A percentile compares a stretch with the other conserved stretches of the same genome.
These are phyloP conservation scores for Termitomyces sp. DNA, from an alignment of 768 basidiomycete genomes.

Conservation along the genomic window DNA sequence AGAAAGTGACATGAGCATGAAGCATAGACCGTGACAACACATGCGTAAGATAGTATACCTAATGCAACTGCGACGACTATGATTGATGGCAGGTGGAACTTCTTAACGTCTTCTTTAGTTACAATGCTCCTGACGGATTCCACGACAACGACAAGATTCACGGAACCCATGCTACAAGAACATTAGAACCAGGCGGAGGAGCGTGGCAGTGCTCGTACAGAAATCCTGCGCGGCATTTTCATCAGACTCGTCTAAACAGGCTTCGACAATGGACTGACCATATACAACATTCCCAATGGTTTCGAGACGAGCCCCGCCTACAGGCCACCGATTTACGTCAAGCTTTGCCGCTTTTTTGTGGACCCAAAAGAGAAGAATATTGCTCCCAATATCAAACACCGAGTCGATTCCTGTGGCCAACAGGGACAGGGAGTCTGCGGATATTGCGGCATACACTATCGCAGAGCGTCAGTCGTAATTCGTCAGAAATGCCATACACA, in stretches of 20 bases:
- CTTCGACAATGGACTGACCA: constrained; percentile 38
- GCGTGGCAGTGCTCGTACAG: constrained; percentile 31
- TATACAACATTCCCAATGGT: constrained; percentile 90
- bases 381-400: constrained; percentile 81
- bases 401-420: constrained; percentile 91
- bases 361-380: constrained; percentile 76
- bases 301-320: constrained; percentile 86
- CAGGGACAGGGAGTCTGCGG: constrained; percentile 79
- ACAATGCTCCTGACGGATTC: constrained; percentile 78
- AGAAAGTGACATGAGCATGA: constrained; percentile 1
- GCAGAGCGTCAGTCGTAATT: constrained; percentile 6
- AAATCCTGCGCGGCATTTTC: constrained; percentile 37
- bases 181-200: background rate
- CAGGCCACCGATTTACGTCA: constrained; percentile 88
- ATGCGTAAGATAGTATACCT: constrained; percentile 47
- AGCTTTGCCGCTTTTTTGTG: constrained; percentile 70
- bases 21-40: constrained; percentile 4
- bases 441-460: constrained; percentile 89
- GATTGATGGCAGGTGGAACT: constrained; percentile 80
- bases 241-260: background rate
- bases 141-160: constrained; percentile 89
- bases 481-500: constrained; percentile 17
- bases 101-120: constrained; percentile 48
- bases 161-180: constrained; percentile 74
- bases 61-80: constrained; percentile 82